A percentile compares a stretch with the other conserved stretches of the same genome.
Evolutionary conservation across 73 alveolate genomes (phyloP).

Genomic region (Tetrahymena thermophila): DNA sequence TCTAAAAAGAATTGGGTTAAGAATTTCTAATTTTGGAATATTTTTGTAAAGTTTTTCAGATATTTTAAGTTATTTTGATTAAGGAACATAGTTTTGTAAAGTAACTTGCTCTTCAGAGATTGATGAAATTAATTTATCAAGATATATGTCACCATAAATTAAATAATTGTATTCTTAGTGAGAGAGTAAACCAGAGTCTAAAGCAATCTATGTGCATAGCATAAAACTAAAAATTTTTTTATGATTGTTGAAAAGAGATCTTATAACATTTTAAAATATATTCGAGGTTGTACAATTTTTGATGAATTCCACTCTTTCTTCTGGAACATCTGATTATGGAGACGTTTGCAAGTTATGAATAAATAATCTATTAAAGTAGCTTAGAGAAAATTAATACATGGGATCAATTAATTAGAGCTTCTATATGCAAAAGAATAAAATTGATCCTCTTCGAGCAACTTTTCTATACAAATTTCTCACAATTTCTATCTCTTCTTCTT

Average conservation of each 20-base stretch:
- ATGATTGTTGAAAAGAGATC: constrained; percentile 94
- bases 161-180: constrained; percentile 49
- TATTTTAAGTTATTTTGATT: constrained; percentile 5
- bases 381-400: constrained; percentile 93
- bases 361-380: constrained; percentile 74
- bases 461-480: constrained; percentile 79
- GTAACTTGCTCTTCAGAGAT: constrained; percentile 3
- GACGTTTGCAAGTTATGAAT: constrained; percentile 64
- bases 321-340: constrained; percentile 55
- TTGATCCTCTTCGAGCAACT: constrained; percentile 86
- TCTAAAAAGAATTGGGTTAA: not conserved
- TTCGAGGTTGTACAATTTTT: constrained; percentile 74
- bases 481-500: constrained; percentile 78
- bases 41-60: constrained; percentile 11
- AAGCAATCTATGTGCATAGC: constrained; percentile 74
- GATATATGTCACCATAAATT: constrained; percentile 30
- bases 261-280: constrained; percentile 84
- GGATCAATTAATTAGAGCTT: constrained; percentile 88
- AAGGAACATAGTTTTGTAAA: not conserved
- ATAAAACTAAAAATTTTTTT: constrained; percentile 82
- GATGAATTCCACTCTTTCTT: constrained; percentile 64
- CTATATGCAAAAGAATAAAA: constrained; percentile 89
- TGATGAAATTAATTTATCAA: constrained; percentile 42
- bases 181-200: constrained; percentile 50
- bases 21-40: constrained; percentile 7